Conservation (phyloP, 1,284 basidiomycete genomes). For the Vanrija sp. region DNA sequence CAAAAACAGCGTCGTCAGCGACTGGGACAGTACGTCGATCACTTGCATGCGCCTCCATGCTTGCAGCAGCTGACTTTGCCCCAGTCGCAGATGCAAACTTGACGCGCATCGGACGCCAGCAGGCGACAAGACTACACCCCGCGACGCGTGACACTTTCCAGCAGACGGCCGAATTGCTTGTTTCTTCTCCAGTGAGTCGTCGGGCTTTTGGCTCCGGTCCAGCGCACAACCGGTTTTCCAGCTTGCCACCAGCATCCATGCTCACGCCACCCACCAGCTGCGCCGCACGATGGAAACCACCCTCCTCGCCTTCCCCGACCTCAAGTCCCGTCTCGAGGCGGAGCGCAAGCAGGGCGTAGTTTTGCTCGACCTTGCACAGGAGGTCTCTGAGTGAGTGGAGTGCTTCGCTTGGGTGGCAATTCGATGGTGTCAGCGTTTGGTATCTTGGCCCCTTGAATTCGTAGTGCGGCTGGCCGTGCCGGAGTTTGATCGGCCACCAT, state of each 20-base stretch:
- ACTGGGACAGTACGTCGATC: conserved; percentile 39
- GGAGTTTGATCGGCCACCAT: too few species aligned
- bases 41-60: background rate
- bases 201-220: background rate
- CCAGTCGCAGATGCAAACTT: conserved; percentile 45
- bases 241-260: background rate
- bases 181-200: conserved; percentile 42
- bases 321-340: conserved; percentile 32
- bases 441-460: too few species aligned
- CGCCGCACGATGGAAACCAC: conserved; percentile 48
- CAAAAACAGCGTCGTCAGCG: conserved; percentile 34
- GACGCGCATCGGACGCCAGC: conserved; percentile 42
- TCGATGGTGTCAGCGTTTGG: too few species aligned
- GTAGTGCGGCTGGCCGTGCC: too few species aligned
- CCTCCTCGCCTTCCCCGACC: conserved; percentile 37
- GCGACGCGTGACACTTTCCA: conserved; percentile 37
- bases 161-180: conserved; percentile 40
- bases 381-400: conserved; percentile 39
- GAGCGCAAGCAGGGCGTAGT: conserved; percentile 37
- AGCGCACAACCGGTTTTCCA: background rate
- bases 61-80: background rate
- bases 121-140: conserved; percentile 34
- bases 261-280: conserved; percentile 25
- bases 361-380: conserved; percentile 44
- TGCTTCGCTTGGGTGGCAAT: background rate